Conservation (phyloP, 2,329 filamentous ascomycete genomes). For the Penicillium sp. region DNA sequence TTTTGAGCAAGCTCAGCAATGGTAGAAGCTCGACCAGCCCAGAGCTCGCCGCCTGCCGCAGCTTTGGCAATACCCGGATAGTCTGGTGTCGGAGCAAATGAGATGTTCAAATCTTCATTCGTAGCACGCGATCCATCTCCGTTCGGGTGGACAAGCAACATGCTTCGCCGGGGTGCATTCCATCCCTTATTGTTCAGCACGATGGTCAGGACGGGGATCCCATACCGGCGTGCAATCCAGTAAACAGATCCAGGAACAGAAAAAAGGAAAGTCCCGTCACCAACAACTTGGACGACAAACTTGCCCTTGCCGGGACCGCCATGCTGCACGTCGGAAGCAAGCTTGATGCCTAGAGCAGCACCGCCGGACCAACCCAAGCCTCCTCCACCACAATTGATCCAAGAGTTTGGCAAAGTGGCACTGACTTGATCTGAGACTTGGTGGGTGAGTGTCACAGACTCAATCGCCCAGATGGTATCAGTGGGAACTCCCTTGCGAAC, state of each 20-base stretch:
- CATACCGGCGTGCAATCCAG: slow-evolving; percentile 68
- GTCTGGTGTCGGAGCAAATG: slow-evolving; percentile 66
- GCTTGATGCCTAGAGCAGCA: slow-evolving; percentile 73
- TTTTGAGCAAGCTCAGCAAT: slow-evolving; percentile 57
- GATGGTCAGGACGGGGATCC: slow-evolving; percentile 66
- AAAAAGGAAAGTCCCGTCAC: slow-evolving; percentile 69
- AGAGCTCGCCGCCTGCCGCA: slow-evolving; percentile 62
- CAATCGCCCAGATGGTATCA: slow-evolving; percentile 74
- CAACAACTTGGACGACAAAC: slow-evolving; percentile 66
- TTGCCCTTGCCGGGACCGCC: slow-evolving; percentile 56
- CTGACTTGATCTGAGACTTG: slow-evolving; percentile 72
- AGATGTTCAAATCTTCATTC: slow-evolving; percentile 68
- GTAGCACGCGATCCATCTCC: slow-evolving; percentile 63
- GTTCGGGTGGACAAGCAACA: slow-evolving; percentile 67
- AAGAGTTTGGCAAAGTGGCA: slow-evolving; percentile 67
- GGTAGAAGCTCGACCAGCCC: slow-evolving; percentile 61
- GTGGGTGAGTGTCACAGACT: slow-evolving; percentile 72
- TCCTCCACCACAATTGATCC: slow-evolving; percentile 80
- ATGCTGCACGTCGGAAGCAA: slow-evolving; percentile 61
- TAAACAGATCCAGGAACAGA: slow-evolving; percentile 66
- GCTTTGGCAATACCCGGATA: slow-evolving; percentile 70
- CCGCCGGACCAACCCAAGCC: slow-evolving; percentile 82
- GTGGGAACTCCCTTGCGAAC: slow-evolving; percentile 60
- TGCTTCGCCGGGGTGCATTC: slow-evolving; percentile 65
- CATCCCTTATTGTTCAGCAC: slow-evolving; percentile 72